Base-by-base conservation (phyloP, 2,329 filamentous ascomycete genomes). In the Aspergillus texensis region DNA sequence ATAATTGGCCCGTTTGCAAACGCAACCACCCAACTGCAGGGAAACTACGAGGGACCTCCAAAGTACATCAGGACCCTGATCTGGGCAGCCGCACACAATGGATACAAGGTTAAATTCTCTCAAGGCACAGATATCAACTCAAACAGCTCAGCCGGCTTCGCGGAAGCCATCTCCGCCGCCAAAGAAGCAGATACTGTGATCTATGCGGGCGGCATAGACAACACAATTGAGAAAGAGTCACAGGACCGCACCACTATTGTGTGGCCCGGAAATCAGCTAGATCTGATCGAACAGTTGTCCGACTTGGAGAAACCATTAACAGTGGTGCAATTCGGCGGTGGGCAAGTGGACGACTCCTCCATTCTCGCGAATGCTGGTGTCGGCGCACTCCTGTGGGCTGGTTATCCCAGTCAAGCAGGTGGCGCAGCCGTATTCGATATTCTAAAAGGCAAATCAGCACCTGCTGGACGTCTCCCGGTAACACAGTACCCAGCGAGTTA, bases 1-100 rank as follows among this genome's bases (percentile, higher is more conserved):
- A 74, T 88, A 57, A 77, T 88, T 19, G 86, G 86, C 3, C 80
- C 80, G 60, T 88, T 84, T 78, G 85, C 84, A 2, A 85, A 85
- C 57, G 83, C 83, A 9, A 84, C 83, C 0, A 77, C 75, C 3
- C 81, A 86, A 63, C 82, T 88, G 77, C 83, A 84, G 55, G 86
- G 86, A 2, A 84, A 84, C 67, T 88, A 88, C 74, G 87, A 83
- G 70, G 75, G 30, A 79, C 81, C 67, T 79, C 78, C 11, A 82
- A 85, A 59, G 14, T 69, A 65, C 54, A 55, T 71, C 6, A 55
- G 63, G 24, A 66, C 62, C 0, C 39, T 63, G 6, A 75, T 85
- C 0, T 82, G 80, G 56, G 83, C 86, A 21, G 81, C 83, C 5
- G 54, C 63, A 36, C 74, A 82, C 52, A 74, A 80, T 26, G 80